These are phyloP conservation scores for Suillus variegatus DNA, from an alignment of 768 basidiomycete genomes.

Conservation along the genomic window DNA sequence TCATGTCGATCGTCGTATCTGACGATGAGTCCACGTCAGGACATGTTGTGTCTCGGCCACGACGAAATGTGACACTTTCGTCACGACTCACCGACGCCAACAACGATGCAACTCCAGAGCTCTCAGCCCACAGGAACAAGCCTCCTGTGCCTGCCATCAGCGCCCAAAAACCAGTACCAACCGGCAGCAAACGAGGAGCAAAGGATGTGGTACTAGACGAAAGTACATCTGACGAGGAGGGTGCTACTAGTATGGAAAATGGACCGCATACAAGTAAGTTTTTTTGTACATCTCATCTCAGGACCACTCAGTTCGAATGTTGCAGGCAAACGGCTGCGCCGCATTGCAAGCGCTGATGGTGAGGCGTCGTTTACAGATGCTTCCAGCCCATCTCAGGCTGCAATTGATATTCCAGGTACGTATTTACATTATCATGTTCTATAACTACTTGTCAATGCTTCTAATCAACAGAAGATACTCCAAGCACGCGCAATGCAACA, in stretches of 20 bases:
- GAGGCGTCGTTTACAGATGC: neutral
- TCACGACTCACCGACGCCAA: neutral
- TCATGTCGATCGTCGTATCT: neutral
- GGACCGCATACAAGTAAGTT: neutral
- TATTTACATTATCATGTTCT: neutral
- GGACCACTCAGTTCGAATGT: neutral
- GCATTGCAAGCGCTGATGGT: neutral
- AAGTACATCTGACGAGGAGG: neutral
- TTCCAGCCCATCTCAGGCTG: neutral
- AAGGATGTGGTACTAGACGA: neutral
- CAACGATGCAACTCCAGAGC: neutral
- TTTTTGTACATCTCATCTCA: neutral
- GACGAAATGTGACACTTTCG: too few relatives aligned
- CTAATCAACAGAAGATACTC: neutral
- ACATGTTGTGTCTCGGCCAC: too few relatives aligned
- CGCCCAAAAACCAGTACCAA: neutral
- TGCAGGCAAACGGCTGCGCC: neutral
- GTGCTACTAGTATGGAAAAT: neutral
- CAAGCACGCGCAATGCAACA: neutral
- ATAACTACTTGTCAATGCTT: neutral
- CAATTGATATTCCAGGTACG: neutral
- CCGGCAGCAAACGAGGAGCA: neutral
- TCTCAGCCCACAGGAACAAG: neutral
- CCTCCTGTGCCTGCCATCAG: neutral
- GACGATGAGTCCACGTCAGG: neutral